A percentile compares a stretch with the other conserved stretches of the same genome.
phyloP scores from a whole-genome alignment of 305 asterid species.

The Andrographis paniculata region DNA sequence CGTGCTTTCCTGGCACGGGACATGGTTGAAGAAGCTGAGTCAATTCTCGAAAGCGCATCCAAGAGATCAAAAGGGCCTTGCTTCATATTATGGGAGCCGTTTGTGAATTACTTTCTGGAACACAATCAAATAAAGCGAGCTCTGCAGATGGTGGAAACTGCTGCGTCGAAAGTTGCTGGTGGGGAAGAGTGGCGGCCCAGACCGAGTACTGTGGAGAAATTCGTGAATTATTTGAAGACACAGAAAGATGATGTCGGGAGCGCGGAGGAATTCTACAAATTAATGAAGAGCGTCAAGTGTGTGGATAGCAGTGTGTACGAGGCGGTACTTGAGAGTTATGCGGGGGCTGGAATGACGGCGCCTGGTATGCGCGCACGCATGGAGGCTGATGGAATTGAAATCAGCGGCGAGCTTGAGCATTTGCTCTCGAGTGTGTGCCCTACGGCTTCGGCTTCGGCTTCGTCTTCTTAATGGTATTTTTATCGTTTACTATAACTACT shows the following conservation, averaged over 20 bases:
- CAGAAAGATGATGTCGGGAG: conserved; percentile 40
- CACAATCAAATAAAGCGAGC: conserved; percentile 28
- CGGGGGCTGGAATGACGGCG: conserved; percentile 34
- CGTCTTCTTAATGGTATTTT: too few relatives aligned
- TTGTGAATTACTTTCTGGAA: conserved; percentile 34
- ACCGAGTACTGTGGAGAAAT: conserved; percentile 20
- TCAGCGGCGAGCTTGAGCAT: conserved; percentile 32
- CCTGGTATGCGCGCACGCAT: conserved; percentile 30
- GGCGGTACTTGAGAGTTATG: conserved; percentile 36
- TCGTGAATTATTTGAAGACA: conserved; percentile 30
- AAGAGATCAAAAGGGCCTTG: conserved; percentile 41
- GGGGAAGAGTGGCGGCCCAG: conserved; percentile 35
- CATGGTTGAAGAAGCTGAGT: conserved; percentile 48
- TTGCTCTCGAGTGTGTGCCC: conserved; percentile 12
- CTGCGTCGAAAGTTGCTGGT: conserved; percentile 16
- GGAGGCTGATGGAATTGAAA: conserved; percentile 38
- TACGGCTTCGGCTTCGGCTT: too few relatives aligned
- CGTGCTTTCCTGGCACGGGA: conserved; percentile 34
- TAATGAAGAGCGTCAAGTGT: conserved; percentile 45
- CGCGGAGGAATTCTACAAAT: conserved; percentile 52
- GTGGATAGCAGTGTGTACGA: conserved; percentile 27
- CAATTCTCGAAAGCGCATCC: conserved; percentile 22
- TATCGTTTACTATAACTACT: too few relatives aligned
- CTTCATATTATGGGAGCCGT: conserved; percentile 38
- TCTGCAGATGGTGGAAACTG: conserved; percentile 37